Conservation (phyloP, 2,329 filamentous ascomycete genomes). For the Xylariaceae sp. region DNA sequence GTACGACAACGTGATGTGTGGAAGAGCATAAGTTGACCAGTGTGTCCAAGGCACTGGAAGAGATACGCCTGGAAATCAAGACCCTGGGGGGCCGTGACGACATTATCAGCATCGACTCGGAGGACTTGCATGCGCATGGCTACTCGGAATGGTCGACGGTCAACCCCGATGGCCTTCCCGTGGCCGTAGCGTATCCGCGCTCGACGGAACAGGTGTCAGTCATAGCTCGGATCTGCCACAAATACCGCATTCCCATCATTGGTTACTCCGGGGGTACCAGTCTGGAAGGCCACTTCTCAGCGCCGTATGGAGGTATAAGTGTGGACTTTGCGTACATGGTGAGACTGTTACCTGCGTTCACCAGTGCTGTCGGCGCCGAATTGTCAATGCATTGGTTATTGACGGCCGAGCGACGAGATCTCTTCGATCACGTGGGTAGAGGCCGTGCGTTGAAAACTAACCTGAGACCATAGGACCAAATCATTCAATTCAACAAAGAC, state of each 20-base stretch:
- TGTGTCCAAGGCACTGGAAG: conserved; percentile 45
- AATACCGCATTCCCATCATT: conserved; percentile 77
- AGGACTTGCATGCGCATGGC: conserved; percentile 59
- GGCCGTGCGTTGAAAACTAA: conserved; percentile 2
- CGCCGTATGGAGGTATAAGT: conserved; percentile 79
- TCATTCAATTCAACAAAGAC: conserved; percentile 72
- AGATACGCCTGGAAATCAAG: conserved; percentile 48
- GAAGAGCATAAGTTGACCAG: not conserved
- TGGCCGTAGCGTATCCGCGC: conserved; percentile 61
- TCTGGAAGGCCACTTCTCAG: conserved; percentile 85
- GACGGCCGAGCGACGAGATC: no score
- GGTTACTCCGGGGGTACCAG: conserved; percentile 83
- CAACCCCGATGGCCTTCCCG: conserved; percentile 57
- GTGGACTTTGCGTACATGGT: conserved; percentile 84
- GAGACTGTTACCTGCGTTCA: not conserved
- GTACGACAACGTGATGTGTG: not conserved
- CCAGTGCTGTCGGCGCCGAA: no score
- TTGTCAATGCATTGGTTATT: no score
- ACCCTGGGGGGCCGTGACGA: conserved; percentile 41
- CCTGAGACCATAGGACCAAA: conserved; percentile 51
- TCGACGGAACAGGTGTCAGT: conserved; percentile 56
- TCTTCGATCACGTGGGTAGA: not conserved
- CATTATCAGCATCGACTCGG: conserved; percentile 58
- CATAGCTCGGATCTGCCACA: conserved; percentile 67
- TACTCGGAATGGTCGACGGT: conserved; percentile 64